Conservation (phyloP, 2,329 filamentous ascomycete genomes). For the Akanthomyces uredinophilus region DNA sequence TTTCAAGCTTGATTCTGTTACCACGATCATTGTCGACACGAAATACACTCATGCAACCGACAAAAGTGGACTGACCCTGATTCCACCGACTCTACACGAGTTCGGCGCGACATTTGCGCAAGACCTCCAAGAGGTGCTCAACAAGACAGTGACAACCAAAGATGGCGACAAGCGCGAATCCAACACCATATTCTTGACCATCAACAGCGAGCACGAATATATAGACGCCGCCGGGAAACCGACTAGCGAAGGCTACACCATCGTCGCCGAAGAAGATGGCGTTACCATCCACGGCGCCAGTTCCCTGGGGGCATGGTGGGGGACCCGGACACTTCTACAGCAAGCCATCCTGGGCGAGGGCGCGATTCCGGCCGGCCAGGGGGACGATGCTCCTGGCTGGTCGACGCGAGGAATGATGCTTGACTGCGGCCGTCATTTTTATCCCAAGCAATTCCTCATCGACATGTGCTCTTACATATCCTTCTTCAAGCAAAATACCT, state of each 20-base stretch:
- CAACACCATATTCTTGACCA: conserved; percentile 39
- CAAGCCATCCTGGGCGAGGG: conserved; percentile 38
- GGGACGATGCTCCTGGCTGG: conserved; percentile 47
- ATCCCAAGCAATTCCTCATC: conserved; percentile 47
- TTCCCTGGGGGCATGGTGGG: conserved; percentile 53
- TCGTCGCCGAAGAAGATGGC: conserved; percentile 35
- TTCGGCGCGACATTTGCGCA: conserved; percentile 42
- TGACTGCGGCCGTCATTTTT: conserved; percentile 52
- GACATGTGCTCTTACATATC: conserved; percentile 57
- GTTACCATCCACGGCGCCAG: conserved; percentile 47
- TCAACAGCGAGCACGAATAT: conserved; percentile 36
- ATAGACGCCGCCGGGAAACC: conserved; percentile 39
- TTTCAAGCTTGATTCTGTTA: conserved; percentile 25
- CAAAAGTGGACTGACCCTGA: conserved; percentile 41
- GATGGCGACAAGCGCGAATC: conserved; percentile 13
- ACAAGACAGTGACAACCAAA: conserved; percentile 25
- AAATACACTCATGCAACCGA: conserved; percentile 36
- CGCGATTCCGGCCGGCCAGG: conserved; percentile 36
- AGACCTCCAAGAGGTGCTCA: conserved; percentile 27
- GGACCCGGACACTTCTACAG: conserved; percentile 49
- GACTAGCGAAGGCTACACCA: conserved; percentile 45
- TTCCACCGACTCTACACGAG: conserved; percentile 42
- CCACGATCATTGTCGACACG: conserved; percentile 38
- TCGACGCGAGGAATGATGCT: conserved; percentile 44
- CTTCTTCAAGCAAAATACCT: conserved; percentile 56